Base-by-base conservation (phyloP, 2,329 filamentous ascomycete species). In the Tolypocladium nubicola region DNA sequence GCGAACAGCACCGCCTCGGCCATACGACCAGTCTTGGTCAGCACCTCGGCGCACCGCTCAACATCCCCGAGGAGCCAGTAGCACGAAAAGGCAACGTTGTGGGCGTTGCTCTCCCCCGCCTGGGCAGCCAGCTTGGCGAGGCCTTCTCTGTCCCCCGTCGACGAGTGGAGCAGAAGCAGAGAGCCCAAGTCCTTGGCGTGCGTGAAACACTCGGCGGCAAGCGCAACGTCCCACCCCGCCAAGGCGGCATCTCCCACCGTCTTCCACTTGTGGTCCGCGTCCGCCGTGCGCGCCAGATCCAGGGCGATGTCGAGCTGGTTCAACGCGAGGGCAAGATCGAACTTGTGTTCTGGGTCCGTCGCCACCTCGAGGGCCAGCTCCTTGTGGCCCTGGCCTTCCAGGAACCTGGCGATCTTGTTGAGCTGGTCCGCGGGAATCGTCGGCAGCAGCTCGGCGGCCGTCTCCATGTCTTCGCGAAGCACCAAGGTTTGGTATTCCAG, bases 181-280 rank as follows among this genome's bases (percentile, higher is more conserved):
- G 90, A 96, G 45, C 93, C 92, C 2, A 97, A 77, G 68, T 99
- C 94, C 68, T 90, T 94, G 52, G 92, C 91, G 58, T 94, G 86
- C 21, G 84, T 85, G 71, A 97, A 99, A 75, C 93, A 97, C 73
- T 97, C 90, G 53, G 94, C 88, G 0, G 94, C 94, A 2, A 97
- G 83, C 6, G 82, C 79, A 39, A 99, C 81, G 66, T 99, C 87
- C 94, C 93, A 99, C 1, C 79, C 87, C 11, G 85, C 76, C 45
- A 99, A 81, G 1, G 94, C 94, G 1, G 92, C 89, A 65, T 99
- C 94, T 59, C 94, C 94, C 5, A 99, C 90, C 4, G 85, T 92
- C 81, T 97, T 97, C 94, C 94, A 99, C 75, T 96, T 96, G 75
- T 97, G 93, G 71, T 97, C 94, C 1, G 86, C 89, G 62, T 97